Evolutionary conservation across 2,329 filamentous ascomycete species (phyloP).

Genomic region (Periglandula ipomoeae): DNA sequence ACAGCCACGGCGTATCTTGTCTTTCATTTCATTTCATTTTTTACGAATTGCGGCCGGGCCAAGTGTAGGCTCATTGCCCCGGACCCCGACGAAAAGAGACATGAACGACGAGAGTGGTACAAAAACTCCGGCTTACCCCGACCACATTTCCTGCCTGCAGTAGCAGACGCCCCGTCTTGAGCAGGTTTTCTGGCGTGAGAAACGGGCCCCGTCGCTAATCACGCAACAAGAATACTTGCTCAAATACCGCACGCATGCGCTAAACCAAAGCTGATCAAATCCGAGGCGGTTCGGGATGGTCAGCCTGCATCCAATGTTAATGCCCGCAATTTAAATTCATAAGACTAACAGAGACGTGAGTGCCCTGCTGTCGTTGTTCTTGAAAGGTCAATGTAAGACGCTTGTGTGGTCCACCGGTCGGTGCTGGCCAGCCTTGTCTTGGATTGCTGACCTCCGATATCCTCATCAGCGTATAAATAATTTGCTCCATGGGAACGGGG

Average conservation of each 20-base stretch:
- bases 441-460: background rate
- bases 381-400: background rate
- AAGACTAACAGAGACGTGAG: background rate
- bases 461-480: background rate
- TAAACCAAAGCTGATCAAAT: background rate
- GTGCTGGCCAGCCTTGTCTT: background rate
- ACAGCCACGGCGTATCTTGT: too few species aligned
- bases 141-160: background rate
- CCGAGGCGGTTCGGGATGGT: background rate
- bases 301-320: background rate
- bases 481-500: background rate
- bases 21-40: too few species aligned
- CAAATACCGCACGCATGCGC: slow-evolving; percentile 2
- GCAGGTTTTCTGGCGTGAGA: background rate
- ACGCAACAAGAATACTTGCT: slow-evolving; percentile 1
- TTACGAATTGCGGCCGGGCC: too few species aligned
- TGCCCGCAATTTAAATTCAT: background rate
- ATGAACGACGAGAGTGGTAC: background rate
- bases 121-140: background rate
- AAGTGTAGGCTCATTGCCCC: too few species aligned
- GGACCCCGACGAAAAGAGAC: too few species aligned
- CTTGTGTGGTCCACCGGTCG: background rate
- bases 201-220: background rate
- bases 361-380: background rate
- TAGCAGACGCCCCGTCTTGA: background rate